Conservation (phyloP, 2,329 filamentous ascomycete genomes). For the Paracorniculantispora psalliotae region DNA sequence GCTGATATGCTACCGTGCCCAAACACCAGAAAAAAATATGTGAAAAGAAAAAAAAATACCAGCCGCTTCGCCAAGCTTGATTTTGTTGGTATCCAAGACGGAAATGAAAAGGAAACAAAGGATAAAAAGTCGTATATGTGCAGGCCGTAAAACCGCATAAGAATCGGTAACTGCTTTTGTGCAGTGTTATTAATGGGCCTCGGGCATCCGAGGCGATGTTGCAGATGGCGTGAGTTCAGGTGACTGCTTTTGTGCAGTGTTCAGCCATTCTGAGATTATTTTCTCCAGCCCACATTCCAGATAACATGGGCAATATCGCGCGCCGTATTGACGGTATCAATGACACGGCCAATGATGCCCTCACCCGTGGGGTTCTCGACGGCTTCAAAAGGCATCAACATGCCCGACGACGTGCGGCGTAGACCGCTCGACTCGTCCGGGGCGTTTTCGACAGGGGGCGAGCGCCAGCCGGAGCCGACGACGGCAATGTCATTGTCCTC, state of each 20-base stretch:
- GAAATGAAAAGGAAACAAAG: not conserved
- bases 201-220: no score
- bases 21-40: not conserved
- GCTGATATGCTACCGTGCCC: constrained; percentile 3
- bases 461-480: constrained; percentile 29
- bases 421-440: constrained; percentile 55
- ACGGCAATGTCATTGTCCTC: constrained; percentile 39
- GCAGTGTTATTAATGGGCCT: not conserved
- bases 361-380: constrained; percentile 56
- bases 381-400: constrained; percentile 86
- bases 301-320: constrained; percentile 67
- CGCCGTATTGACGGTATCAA: constrained; percentile 73
- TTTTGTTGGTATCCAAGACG: constrained; percentile 13
- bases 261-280: no score
- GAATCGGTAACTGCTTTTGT: not conserved
- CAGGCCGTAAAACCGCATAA: not conserved
- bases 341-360: constrained; percentile 70
- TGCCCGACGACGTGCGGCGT: constrained; percentile 75
- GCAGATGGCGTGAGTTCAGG: no score
- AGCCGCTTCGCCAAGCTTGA: constrained; percentile 3
- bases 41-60: not conserved
- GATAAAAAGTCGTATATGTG: not conserved
- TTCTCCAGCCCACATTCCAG: constrained; percentile 65
- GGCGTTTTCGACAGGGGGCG: constrained; percentile 28
- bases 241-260: no score